Percentiles rank a stretch among this genome's conserved stretches.
These are phyloP conservation scores for Botrytis deweyae DNA, from an alignment of 2,329 filamentous ascomycete species.

Conservation along the genomic window DNA sequence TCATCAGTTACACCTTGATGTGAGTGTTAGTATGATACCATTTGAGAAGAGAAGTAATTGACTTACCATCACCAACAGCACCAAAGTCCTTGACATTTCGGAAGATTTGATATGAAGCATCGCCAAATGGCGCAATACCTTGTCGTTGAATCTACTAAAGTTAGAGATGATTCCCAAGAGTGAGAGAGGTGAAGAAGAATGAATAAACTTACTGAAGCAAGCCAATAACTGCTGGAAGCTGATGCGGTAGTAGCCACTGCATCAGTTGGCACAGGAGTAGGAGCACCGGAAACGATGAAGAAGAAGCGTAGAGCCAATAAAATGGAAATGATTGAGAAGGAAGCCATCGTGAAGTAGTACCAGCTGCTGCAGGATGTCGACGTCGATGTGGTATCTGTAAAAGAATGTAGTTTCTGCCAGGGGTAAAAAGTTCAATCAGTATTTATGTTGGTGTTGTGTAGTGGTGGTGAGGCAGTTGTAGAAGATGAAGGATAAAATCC, in stretches of 20 bases:
- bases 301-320: constrained; percentile 37
- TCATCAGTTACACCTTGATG: constrained; percentile 67
- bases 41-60: constrained; percentile 43
- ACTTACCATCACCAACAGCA: constrained; percentile 60
- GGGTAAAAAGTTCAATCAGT: constrained; percentile 24
- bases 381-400: constrained; percentile 27
- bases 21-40: constrained; percentile 51
- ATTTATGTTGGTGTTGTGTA: constrained; percentile 20
- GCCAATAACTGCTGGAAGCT: constrained; percentile 33
- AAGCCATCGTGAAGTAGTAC: constrained; percentile 39
- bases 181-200: not conserved
- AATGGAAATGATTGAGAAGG: constrained; percentile 36
- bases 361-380: constrained; percentile 35
- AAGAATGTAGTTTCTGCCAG: constrained; percentile 35
- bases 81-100: constrained; percentile 77
- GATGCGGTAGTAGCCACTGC: constrained; percentile 27
- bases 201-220: constrained; percentile 27
- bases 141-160: constrained; percentile 33
- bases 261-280: constrained; percentile 26
- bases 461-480: constrained; percentile 3
- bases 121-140: constrained; percentile 40
- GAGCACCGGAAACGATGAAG: constrained; percentile 33
- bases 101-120: constrained; percentile 66
- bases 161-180: not conserved
- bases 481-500: not conserved